These are phyloP conservation scores for Infundibulicybe gibba DNA, from an alignment of 768 basidiomycete species.

Conservation along the genomic window DNA sequence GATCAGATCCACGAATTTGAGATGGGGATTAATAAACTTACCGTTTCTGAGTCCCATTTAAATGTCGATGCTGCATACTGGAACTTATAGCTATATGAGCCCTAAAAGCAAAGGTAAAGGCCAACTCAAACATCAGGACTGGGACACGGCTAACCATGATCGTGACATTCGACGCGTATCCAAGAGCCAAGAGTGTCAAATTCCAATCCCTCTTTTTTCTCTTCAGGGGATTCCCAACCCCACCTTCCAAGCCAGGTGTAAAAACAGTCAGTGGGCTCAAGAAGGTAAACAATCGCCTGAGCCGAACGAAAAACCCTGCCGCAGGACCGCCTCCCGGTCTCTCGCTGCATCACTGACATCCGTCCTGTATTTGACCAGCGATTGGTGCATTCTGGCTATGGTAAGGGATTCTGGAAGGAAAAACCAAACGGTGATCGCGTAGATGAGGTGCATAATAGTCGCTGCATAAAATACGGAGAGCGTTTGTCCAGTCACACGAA, in stretches of 20 bases:
- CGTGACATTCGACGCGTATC: constrained; percentile 45
- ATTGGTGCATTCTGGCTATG: constrained; percentile 37
- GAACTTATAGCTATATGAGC: constrained; percentile 52
- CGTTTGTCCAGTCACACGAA: constrained; percentile 49
- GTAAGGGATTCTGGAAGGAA: constrained; percentile 80
- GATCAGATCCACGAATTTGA: no score
- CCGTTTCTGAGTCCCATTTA: constrained; percentile 64
- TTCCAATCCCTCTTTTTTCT: constrained; percentile 56
- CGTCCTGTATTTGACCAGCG: constrained; percentile 30
- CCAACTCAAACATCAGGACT: background rate
- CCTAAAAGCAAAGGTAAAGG: constrained; percentile 32
- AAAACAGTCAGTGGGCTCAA: constrained; percentile 71
- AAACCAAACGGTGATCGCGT: constrained; percentile 46
- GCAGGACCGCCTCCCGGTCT: constrained; percentile 11
- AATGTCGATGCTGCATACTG: constrained; percentile 63
- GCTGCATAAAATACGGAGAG: constrained; percentile 75
- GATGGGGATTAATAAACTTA: no score
- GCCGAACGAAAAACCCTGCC: constrained; percentile 28
- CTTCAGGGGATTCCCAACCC: constrained; percentile 34
- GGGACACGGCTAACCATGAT: constrained; percentile 35
- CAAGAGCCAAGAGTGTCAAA: constrained; percentile 50
- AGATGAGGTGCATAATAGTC: constrained; percentile 42
- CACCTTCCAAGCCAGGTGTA: constrained; percentile 33
- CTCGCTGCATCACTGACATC: constrained; percentile 18
- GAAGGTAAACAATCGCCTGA: constrained; percentile 53